phyloP scores from a whole-genome alignment of 2,329 filamentous ascomycete genomes.

The Botrytis aclada region DNA sequence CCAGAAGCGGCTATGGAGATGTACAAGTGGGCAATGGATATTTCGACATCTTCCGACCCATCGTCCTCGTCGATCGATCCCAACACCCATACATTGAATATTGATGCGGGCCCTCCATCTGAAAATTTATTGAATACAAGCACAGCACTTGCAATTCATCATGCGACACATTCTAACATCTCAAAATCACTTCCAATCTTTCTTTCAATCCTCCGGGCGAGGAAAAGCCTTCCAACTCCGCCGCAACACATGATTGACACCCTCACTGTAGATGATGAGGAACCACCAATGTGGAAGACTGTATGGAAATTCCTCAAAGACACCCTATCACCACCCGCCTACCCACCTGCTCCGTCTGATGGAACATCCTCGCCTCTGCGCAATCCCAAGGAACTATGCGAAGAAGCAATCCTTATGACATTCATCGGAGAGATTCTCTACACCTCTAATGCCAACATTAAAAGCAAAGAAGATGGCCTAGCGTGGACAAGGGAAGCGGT shows the following conservation, averaged over 20 bases:
- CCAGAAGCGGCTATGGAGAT: slow-evolving; percentile 65
- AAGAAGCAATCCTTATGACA: slow-evolving; percentile 80
- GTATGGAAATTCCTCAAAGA: slow-evolving; percentile 35
- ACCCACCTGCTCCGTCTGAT: slow-evolving; percentile 67
- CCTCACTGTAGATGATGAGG: slow-evolving; percentile 23
- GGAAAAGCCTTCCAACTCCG: slow-evolving; percentile 55
- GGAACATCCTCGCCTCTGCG: slow-evolving; percentile 67
- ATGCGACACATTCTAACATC: slow-evolving; percentile 66
- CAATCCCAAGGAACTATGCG: slow-evolving; percentile 64
- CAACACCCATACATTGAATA: slow-evolving; percentile 61
- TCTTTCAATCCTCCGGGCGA: slow-evolving; percentile 76
- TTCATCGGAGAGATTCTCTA: slow-evolving; percentile 95
- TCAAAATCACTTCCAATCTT: slow-evolving; percentile 75
- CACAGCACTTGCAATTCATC: slow-evolving; percentile 75
- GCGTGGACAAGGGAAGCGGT: slow-evolving; percentile 90
- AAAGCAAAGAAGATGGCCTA: slow-evolving; percentile 64
- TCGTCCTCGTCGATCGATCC: slow-evolving; percentile 52
- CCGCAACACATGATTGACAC: slow-evolving; percentile 30
- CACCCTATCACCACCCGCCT: slow-evolving; percentile 51
- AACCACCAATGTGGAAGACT: slow-evolving; percentile 28
- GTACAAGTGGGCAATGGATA: slow-evolving; percentile 72
- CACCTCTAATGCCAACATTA: slow-evolving; percentile 47
- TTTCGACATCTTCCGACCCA: slow-evolving; percentile 57
- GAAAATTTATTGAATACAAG: slow-evolving; percentile 72
- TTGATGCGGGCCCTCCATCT: slow-evolving; percentile 56